Evolutionary conservation across 805 yeast genomes (phyloP).

Genomic region (Lipomyces yamanashiensis): DNA sequence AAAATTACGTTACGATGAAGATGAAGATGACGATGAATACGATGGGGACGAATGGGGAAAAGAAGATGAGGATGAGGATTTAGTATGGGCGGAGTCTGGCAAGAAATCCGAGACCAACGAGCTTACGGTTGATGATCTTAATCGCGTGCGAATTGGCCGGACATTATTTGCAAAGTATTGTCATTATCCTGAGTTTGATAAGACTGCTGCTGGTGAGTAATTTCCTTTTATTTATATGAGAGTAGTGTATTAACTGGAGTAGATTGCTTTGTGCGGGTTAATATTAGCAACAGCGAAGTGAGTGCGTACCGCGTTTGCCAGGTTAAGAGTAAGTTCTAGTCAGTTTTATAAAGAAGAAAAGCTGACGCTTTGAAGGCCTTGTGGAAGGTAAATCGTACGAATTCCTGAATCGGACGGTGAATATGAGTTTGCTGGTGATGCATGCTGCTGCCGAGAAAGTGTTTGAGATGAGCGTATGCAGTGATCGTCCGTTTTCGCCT

Average conservation of each 20-base stretch:
- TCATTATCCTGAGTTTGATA: slow-evolving; percentile 80
- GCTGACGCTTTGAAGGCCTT: slow-evolving; percentile 14
- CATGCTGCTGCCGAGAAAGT: slow-evolving; percentile 77
- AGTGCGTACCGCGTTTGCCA: slow-evolving; percentile 76
- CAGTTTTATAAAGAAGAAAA: slow-evolving; percentile 8
- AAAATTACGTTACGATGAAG: slow-evolving; percentile 53
- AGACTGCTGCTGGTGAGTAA: slow-evolving; percentile 58
- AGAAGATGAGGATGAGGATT: slow-evolving; percentile 47
- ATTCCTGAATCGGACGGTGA: slow-evolving; percentile 56
- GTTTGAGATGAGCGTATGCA: slow-evolving; percentile 77
- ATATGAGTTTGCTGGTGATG: slow-evolving; percentile 69
- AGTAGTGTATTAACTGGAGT: not conserved
- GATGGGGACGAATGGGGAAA: slow-evolving; percentile 44
- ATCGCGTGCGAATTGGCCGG: slow-evolving; percentile 77
- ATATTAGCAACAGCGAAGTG: slow-evolving; percentile 63
- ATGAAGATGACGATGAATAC: slow-evolving; percentile 51
- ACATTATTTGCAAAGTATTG: slow-evolving; percentile 73
- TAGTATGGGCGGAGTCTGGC: slow-evolving; percentile 41
- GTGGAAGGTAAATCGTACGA: slow-evolving; percentile 52
- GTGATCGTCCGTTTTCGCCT: slow-evolving; percentile 72
- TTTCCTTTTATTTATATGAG: not conserved
- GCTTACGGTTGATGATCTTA: slow-evolving; percentile 67
- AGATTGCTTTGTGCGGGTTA: slow-evolving; percentile 74
- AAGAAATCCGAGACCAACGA: slow-evolving; percentile 38
- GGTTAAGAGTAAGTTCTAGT: slow-evolving; percentile 61